Evolutionary conservation across 2,329 filamentous ascomycete genomes (phyloP), one percentile per base, ranked within the genome.

Genomic region (Podosphaera fusca): DNA sequence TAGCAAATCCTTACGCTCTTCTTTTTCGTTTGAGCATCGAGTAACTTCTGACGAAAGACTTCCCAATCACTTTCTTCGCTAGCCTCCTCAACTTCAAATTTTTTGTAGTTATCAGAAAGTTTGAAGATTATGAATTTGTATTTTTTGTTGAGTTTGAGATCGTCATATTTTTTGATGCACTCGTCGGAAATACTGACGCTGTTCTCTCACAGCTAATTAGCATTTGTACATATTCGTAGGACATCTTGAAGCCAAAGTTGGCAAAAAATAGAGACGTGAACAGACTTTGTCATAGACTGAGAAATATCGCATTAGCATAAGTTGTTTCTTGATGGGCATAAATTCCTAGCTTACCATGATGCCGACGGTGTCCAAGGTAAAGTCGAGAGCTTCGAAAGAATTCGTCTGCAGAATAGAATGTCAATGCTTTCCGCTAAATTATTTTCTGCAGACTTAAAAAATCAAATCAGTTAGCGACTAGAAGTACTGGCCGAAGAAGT

Each of bases 121-220:
- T 88, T 87, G 82, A 79, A 90, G 76, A 92, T 81, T 74, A 92
- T 84, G 78, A 79, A 94, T 74, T 87, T 89, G 75, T 80, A 76
- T 75, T 80, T 81, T 73, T 88, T 88, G 72, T 73, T 76, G 65
- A 88, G 81, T 80, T 90, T 90, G 63, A 90, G 78, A 64, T 89
- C 82, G 72, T 89, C 87, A 78, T 83, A 90, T 62, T 70, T 69
- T 58, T 70, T 69, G 69, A 80, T 79, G 78, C 84, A 88, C 59
- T 89, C 84, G 68, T 79, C 76, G 63, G 77, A 73, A 66, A 88
- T 81, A 69, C 76, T 76, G 65, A 84, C 84, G 77, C 84, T 88
- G 71, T 57, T 52, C 31, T 21, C 33, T 53, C 33, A 42, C 29
- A 52, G 29, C 12, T 42, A 14, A 58, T 64, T 33, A 64, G 60